Percentiles rank a stretch among this genome's conserved stretches.
Conservation (phyloP, 768 basidiomycete species). For the Lactarius evosmus region DNA sequence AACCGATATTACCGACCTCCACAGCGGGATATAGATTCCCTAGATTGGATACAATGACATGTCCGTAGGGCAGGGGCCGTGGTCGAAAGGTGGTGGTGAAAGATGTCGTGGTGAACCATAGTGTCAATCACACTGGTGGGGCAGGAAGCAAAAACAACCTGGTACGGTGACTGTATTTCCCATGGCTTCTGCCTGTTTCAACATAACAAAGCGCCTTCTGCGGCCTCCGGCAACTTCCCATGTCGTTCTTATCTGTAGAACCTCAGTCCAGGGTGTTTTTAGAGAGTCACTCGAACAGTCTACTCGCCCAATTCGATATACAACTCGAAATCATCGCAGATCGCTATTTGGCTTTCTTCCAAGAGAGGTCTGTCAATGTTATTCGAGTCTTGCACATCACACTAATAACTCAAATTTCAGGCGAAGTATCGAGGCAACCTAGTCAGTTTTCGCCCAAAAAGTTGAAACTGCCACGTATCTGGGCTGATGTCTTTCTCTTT, state of each 20-base stretch:
- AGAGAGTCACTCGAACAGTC: not conserved
- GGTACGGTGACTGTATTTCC: too few species aligned
- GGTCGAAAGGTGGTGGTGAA: too few species aligned
- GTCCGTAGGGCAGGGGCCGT: too few species aligned
- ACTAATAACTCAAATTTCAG: not conserved
- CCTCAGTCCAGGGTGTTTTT: not conserved
- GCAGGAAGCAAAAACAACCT: too few species aligned
- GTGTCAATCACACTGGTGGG: not conserved
- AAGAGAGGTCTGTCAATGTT: not conserved
- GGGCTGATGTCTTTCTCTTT: not conserved
- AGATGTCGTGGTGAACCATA: too few species aligned
- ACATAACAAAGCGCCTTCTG: not conserved
- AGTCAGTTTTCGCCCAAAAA: not conserved
- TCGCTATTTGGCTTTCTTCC: not conserved
- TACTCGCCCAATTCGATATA: not conserved
- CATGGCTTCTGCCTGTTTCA: not conserved
- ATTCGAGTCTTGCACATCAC: not conserved
- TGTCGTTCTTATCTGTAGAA: not conserved
- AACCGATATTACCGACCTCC: too few species aligned
- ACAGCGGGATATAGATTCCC: too few species aligned
- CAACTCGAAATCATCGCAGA: not conserved
- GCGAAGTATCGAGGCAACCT: not conserved
- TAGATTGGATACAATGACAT: too few species aligned
- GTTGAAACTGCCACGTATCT: not conserved
- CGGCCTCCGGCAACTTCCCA: not conserved